phyloP scores from a whole-genome alignment of 1,139 yeast species.

The Hyphopichia wangnamkhiaoensis region DNA sequence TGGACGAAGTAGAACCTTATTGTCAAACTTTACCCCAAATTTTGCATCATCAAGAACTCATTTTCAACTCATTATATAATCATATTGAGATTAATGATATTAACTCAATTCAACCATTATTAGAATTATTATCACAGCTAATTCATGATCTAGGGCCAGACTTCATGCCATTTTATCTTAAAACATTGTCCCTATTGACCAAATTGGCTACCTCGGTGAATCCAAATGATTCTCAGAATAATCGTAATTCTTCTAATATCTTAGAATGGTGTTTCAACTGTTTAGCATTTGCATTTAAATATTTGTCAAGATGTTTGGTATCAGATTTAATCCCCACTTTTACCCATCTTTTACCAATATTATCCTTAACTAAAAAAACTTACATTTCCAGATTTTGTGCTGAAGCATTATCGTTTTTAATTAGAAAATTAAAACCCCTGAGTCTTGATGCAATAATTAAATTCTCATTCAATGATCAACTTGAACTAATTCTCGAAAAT shows the following conservation, averaged over 20 bases:
- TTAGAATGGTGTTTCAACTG: slow-evolving; percentile 86
- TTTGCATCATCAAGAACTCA: slow-evolving; percentile 64
- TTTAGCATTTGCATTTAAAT: slow-evolving; percentile 86
- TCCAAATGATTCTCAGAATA: slow-evolving; percentile 47
- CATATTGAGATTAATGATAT: slow-evolving; percentile 61
- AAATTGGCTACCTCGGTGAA: slow-evolving; percentile 49
- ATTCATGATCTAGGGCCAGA: slow-evolving; percentile 94
- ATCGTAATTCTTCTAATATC: slow-evolving; percentile 56
- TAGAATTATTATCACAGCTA: slow-evolving; percentile 81
- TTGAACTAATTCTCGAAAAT: slow-evolving; percentile 29
- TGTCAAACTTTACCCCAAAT: slow-evolving; percentile 80
- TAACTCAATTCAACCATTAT: slow-evolving; percentile 74
- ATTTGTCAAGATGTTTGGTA: slow-evolving; percentile 64
- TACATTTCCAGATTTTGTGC: slow-evolving; percentile 84
- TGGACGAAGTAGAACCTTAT: slow-evolving; percentile 52
- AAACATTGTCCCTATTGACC: slow-evolving; percentile 53
- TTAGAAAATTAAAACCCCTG: slow-evolving; percentile 64
- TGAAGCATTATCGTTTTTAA: slow-evolving; percentile 82
- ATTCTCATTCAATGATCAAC: slow-evolving; percentile 52
- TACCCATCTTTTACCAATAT: slow-evolving; percentile 61
- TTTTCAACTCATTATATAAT: slow-evolving; percentile 54
- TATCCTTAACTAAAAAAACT: slow-evolving; percentile 52
- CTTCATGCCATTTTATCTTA: slow-evolving; percentile 68
- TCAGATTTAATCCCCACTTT: slow-evolving; percentile 71
- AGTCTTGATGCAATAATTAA: slow-evolving; percentile 49